Evolutionary conservation across 2,329 filamentous ascomycete species (phyloP), one percentile per base, ranked within the genome.

Genomic region (Diaporthe humulicola): DNA sequence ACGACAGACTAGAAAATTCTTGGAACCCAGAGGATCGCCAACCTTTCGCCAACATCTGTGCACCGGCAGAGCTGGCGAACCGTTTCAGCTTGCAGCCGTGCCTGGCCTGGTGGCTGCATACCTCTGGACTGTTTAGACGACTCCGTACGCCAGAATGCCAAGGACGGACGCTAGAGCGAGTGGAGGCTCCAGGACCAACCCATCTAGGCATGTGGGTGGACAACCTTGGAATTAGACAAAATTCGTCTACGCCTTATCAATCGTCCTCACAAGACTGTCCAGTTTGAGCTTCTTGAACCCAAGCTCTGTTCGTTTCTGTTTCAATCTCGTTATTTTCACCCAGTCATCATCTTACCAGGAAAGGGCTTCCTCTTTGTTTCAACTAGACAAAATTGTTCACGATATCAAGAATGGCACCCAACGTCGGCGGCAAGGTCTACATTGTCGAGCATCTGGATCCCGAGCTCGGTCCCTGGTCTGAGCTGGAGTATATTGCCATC

Each of bases 401-500:
- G 42, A 33, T 12, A 30, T 57, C 58, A 17, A 72, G 14, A 28
- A 76, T 76, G 74, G 54, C 73, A 58, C 88, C 88, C 85, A 79
- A 84, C 28, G 76, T 82, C 56, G 78, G 77, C 25, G 82, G 83
- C 78, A 94, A 95, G 85, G 96, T 92, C 57, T 98, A 97, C 85
- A 94, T 98, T 80, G 96, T 98, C 79, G 96, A 98, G 87, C 96
- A 99, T 85, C 92, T 99, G 78, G 97, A 99, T 86, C 93, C 94
- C 54, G 97, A 99, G 85, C 90, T 99, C 40, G 97, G 97, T 45
- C 90, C 92, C 54, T 99, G 97, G 97, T 98, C 97, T 33, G 92
- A 95, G 77, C 90, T 98, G 71, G 97, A 99, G 86, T 99, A 99
- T 86, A 87, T 91, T 73, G 91, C 93, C 81, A 98, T 99, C 82